These are phyloP conservation scores for Ochetophila trinervis DNA, from an alignment of 306 rosid genomes.

Conservation along the genomic window DNA sequence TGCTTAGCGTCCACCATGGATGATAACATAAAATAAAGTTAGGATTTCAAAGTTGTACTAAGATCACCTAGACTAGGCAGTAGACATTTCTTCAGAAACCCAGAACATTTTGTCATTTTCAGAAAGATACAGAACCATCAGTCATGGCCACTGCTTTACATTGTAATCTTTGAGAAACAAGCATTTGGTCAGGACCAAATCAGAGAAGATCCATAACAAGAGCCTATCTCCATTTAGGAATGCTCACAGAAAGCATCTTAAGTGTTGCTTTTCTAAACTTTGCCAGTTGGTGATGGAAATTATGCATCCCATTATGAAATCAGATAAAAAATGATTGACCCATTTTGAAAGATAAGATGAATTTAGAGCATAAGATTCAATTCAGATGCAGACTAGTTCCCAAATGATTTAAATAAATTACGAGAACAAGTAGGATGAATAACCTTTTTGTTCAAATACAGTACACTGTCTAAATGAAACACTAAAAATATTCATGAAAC, in stretches of 20 bases:
- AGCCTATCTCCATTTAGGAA: not conserved
- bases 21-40: no score
- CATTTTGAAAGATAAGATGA: no score
- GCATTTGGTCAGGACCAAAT: not conserved
- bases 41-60: not conserved
- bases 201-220: not conserved
- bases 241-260: no score
- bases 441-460: not conserved
- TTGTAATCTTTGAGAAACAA: not conserved
- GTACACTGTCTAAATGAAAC: constrained; percentile 9
- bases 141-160: not conserved
- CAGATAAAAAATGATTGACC: no score
- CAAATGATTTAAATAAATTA: not conserved
- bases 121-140: not conserved
- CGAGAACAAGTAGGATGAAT: not conserved
- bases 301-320: no score
- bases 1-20: no score
- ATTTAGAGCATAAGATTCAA: not conserved
- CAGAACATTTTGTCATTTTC: no score
- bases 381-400: not conserved
- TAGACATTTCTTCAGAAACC: no score
- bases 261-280: no score
- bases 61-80: no score
- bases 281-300: no score
- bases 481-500: not conserved